These are phyloP conservation scores for Simplicillium aogashimaense DNA, from an alignment of 2,329 filamentous ascomycete species.

Conservation along the genomic window DNA sequence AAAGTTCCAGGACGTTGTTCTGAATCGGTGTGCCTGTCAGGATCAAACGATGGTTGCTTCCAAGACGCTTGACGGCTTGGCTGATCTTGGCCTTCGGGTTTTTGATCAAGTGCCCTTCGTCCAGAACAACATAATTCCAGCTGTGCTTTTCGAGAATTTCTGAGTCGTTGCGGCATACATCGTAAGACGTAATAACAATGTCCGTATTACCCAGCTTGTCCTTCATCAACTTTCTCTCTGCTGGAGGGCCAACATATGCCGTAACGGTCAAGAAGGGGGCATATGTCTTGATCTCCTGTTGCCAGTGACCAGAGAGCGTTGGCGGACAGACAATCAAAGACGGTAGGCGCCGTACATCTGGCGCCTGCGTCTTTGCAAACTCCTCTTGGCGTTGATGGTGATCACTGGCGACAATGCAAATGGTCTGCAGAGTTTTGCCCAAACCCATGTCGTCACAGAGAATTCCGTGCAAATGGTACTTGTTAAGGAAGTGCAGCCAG, in stretches of 20 bases:
- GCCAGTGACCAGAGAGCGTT: conserved; percentile 95
- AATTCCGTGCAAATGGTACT: conserved; percentile 95
- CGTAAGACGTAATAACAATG: conserved; percentile 94
- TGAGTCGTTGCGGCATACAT: conserved; percentile 94
- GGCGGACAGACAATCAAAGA: conserved; percentile 95
- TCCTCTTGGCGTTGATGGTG: conserved; percentile 90
- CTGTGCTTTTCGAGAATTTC: conserved; percentile 72
- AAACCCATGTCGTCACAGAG: conserved; percentile 99
- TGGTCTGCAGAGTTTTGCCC: conserved; percentile 91
- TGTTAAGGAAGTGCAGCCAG: conserved; percentile 96
- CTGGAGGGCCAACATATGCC: conserved; percentile 83
- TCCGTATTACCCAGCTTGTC: conserved; percentile 67
- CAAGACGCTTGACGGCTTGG: conserved; percentile 78
- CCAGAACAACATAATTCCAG: conserved; percentile 96
- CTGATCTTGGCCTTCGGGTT: conserved; percentile 97
- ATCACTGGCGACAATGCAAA: conserved; percentile 96
- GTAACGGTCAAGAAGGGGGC: conserved; percentile 86
- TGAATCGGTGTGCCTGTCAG: conserved; percentile 95
- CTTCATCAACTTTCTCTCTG: conserved; percentile 65
- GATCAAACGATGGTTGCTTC: conserved; percentile 90
- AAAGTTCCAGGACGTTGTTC: conserved; percentile 93
- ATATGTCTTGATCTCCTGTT: conserved; percentile 93
- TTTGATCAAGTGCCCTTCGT: conserved; percentile 97
- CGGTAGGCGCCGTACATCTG: conserved; percentile 70
- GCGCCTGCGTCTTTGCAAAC: conserved; percentile 69